Evolutionary conservation across 352 stramenopile genomes (phyloP).

Genomic region (Elongisporangium prolatum): DNA sequence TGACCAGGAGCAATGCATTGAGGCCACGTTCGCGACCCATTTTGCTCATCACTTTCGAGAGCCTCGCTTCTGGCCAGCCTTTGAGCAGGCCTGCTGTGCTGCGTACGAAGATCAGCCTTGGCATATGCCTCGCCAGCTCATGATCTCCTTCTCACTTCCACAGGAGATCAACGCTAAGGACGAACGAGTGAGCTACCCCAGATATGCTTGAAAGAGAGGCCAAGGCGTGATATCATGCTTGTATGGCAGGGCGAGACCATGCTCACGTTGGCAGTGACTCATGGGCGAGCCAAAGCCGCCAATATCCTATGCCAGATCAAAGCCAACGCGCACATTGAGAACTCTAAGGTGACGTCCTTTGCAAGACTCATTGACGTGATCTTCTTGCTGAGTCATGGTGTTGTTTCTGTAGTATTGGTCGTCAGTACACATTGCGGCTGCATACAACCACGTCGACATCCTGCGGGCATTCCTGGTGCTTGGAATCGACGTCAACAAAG

Average conservation of each 20-base stretch:
- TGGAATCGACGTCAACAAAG: constrained; percentile 37
- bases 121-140: constrained; percentile 34
- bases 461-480: constrained; percentile 40
- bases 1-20: constrained; percentile 38
- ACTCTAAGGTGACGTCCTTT: constrained; percentile 34
- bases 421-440: constrained; percentile 47
- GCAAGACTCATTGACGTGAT: too few relatives aligned
- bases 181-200: constrained; percentile 16
- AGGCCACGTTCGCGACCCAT: constrained; percentile 43
- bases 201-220: neutral
- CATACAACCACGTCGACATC: constrained; percentile 43
- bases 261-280: constrained; percentile 53
- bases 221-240: neutral
- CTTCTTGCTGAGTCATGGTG: too few relatives aligned
- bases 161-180: constrained; percentile 67
- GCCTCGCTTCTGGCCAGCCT: constrained; percentile 42
- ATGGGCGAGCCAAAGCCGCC: constrained; percentile 39
- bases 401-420: constrained; percentile 40
- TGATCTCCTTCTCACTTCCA: constrained; percentile 56
- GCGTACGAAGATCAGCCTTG: constrained; percentile 24
- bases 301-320: constrained; percentile 68
- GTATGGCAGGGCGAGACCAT: constrained; percentile 59
- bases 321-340: constrained; percentile 46
- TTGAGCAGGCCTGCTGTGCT: constrained; percentile 47
- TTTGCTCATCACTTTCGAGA: constrained; percentile 36